Percentiles rank a stretch among this genome's conserved stretches.
phyloP scores from a whole-genome alignment of 208 protist species.

The Trypanosoma boissoni region DNA sequence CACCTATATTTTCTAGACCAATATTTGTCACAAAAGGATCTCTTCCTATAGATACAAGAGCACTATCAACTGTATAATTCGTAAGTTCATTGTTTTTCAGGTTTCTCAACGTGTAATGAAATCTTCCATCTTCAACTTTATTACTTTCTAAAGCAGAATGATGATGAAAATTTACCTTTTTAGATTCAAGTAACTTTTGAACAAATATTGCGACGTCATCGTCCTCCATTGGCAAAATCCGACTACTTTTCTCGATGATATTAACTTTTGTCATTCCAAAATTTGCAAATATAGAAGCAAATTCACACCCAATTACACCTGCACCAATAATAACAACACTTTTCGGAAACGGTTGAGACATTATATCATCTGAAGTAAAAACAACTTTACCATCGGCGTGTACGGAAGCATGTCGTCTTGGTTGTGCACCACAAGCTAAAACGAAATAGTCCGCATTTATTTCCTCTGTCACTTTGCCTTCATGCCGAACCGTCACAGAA shows the following conservation, averaged over 20 bases:
- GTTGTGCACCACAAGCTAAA: constrained; percentile 78
- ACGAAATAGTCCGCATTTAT: constrained; percentile 87
- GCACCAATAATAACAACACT: constrained; percentile 90
- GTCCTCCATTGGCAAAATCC: constrained; percentile 89
- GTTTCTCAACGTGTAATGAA: constrained; percentile 77
- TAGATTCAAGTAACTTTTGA: constrained; percentile 66
- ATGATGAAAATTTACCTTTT: constrained; percentile 82
- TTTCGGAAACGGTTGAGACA: constrained; percentile 79
- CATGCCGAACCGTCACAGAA: constrained; percentile 35
- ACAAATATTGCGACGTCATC: constrained; percentile 87
- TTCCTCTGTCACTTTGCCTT: constrained; percentile 33
- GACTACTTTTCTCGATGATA: constrained; percentile 81
- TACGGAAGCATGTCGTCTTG: constrained; percentile 68
- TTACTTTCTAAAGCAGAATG: constrained; percentile 68
- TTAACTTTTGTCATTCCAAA: constrained; percentile 84
- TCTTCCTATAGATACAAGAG: constrained; percentile 87
- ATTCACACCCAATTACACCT: constrained; percentile 91
- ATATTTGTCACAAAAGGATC: constrained; percentile 59
- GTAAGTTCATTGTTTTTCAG: constrained; percentile 37
- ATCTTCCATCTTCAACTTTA: constrained; percentile 61
- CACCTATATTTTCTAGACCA: constrained; percentile 54
- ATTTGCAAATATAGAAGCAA: constrained; percentile 90
- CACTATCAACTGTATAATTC: constrained; percentile 67
- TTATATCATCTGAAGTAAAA: constrained; percentile 90
- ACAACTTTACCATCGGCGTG: constrained; percentile 77